These are phyloP conservation scores for Boletus austroedulis DNA, from an alignment of 1,284 basidiomycete genomes.

Conservation along the genomic window DNA sequence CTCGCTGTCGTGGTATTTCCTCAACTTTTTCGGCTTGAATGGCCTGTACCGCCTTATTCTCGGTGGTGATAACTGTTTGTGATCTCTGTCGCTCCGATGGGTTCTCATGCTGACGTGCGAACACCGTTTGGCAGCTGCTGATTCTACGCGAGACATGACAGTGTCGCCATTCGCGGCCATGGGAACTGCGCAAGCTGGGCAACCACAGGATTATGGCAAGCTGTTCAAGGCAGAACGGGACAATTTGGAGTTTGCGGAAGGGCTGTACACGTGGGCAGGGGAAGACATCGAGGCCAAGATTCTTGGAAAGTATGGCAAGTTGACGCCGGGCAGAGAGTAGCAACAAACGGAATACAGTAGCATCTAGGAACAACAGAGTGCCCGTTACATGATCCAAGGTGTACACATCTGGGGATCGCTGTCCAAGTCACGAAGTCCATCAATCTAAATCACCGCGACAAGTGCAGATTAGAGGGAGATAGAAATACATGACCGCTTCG, in stretches of 20 bases:
- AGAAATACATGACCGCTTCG: constrained; percentile 24
- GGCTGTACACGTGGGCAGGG: constrained; percentile 79
- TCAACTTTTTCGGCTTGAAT: constrained; percentile 97
- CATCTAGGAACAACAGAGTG: constrained; percentile 19
- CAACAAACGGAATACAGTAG: constrained; percentile 21
- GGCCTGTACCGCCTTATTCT: constrained; percentile 92
- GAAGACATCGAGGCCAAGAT: constrained; percentile 78
- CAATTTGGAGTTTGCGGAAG: constrained; percentile 89
- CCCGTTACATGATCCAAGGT: constrained; percentile 30
- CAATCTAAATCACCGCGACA: constrained; percentile 8
- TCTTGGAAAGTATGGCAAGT: constrained; percentile 69
- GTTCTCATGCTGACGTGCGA: constrained; percentile 14
- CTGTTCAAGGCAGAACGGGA: constrained; percentile 91
- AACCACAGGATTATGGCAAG: constrained; percentile 83
- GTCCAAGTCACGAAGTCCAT: constrained; percentile 17
- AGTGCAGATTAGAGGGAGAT: constrained; percentile 33
- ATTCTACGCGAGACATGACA: constrained; percentile 72
- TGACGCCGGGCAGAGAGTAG: constrained; percentile 31
- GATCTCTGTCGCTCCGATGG: constrained; percentile 12
- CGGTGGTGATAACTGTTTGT: constrained; percentile 86
- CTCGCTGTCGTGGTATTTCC: constrained; percentile 98
- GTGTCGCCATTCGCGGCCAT: constrained; percentile 70
- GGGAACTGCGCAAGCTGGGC: constrained; percentile 49
- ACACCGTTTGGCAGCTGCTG: constrained; percentile 55
- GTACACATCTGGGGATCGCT: constrained; percentile 26